Conservation (phyloP, 1,139 yeast genomes). For the Geotrichum reessii region DNA sequence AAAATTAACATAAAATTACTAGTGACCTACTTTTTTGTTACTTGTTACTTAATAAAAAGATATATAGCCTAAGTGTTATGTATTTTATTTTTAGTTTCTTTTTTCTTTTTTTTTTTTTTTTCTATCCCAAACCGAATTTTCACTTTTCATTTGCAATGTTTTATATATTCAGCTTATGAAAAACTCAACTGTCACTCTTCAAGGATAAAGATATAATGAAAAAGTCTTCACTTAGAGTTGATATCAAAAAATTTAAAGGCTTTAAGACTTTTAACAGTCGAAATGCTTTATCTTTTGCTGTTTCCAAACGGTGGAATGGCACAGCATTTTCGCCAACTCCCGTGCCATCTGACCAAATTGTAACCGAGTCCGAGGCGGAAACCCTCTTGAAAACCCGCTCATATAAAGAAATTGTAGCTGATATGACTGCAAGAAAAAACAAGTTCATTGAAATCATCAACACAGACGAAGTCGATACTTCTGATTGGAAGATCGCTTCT, state of each 20-base stretch:
- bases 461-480: conserved; percentile 5
- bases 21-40: too few species aligned
- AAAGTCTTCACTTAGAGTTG: background rate
- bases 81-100: background rate
- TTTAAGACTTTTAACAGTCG: background rate
- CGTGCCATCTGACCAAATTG: background rate
- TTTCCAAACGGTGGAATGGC: background rate
- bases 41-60: too few species aligned
- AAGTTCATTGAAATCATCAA: conserved; percentile 7
- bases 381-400: conserved; percentile 4
- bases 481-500: background rate
- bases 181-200: background rate
- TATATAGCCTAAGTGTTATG: background rate
- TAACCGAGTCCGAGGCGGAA: background rate
- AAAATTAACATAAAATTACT: too few species aligned
- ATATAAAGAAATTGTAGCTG: conserved; percentile 11
- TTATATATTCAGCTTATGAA: background rate
- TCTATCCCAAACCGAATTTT: background rate
- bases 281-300: background rate
- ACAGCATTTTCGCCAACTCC: background rate
- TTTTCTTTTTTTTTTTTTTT: background rate
- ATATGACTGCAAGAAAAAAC: conserved; percentile 13
- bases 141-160: background rate
- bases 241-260: background rate
- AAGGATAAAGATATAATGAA: background rate